These are phyloP conservation scores for Spergularia bocconei DNA, from an alignment of 148 eudicot species.

Conservation along the genomic window DNA sequence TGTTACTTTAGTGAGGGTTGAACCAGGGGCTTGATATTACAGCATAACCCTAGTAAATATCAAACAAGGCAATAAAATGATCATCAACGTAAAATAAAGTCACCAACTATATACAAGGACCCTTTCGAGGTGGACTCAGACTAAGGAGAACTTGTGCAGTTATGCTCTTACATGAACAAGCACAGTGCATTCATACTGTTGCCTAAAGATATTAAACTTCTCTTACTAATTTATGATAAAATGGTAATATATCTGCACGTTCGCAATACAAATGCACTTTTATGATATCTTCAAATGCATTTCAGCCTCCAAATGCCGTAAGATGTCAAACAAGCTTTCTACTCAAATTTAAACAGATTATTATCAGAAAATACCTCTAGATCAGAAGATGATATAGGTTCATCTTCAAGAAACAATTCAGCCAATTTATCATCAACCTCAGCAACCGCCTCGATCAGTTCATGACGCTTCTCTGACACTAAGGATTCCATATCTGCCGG, in stretches of 20 bases:
- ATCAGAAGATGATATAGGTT: slow-evolving; percentile 75
- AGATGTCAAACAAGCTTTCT: background rate
- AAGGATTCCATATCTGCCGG: slow-evolving; percentile 62
- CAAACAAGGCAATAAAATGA: no score
- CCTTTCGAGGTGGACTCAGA: no score
- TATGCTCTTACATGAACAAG: background rate
- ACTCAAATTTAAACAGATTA: background rate
- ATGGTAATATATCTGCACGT: background rate
- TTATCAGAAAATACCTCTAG: slow-evolving; percentile 54
- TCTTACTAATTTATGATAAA: background rate
- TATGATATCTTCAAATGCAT: no score
- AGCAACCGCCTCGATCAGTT: slow-evolving; percentile 82
- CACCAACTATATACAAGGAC: no score
- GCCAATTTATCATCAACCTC: slow-evolving; percentile 97
- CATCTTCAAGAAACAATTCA: slow-evolving; percentile 83
- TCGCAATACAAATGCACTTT: background rate
- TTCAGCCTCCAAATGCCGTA: background rate
- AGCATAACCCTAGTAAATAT: no score
- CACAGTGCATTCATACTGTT: background rate
- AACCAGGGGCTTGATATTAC: no score
- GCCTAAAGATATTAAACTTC: background rate
- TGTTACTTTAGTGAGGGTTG: no score
- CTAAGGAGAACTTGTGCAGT: no score
- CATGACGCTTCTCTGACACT: slow-evolving; percentile 79
- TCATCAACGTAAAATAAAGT: no score